Percentiles rank a stretch among this genome's conserved stretches.
phyloP scores from a whole-genome alignment of 2,329 filamentous ascomycete species.

The Cordyceps cicadae region DNA sequence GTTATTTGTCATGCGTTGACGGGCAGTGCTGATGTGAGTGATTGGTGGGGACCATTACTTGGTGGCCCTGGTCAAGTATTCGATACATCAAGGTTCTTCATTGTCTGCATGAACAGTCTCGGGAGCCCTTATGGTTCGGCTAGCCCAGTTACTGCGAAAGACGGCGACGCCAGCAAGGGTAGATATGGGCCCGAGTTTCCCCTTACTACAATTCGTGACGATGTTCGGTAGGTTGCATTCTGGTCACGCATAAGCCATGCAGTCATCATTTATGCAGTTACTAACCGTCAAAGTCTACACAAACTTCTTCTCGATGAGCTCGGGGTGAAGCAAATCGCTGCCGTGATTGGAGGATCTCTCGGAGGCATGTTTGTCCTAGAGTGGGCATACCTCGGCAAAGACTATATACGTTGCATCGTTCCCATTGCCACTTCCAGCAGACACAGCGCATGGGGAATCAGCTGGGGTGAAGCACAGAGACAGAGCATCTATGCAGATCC shows the following conservation, averaged over 20 bases:
- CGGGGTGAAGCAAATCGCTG: conserved; percentile 68
- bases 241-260: not conserved
- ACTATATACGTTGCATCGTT: conserved; percentile 73
- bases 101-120: conserved; percentile 78
- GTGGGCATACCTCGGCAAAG: conserved; percentile 83
- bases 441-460: conserved; percentile 85
- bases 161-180: conserved; percentile 65
- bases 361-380: conserved; percentile 87
- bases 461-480: conserved; percentile 80
- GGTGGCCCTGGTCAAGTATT: conserved; percentile 72
- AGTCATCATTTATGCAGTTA: not conserved
- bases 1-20: conserved; percentile 78
- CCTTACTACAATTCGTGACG: conserved; percentile 87
- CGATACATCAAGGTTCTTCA: conserved; percentile 74
- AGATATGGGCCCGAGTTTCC: conserved; percentile 94
- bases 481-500: conserved; percentile 97
- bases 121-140: conserved; percentile 80
- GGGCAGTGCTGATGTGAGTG: conserved; percentile 73
- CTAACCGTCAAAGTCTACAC: conserved; percentile 51
- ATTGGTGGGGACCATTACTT: conserved; percentile 82
- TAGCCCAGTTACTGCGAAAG: conserved; percentile 81
- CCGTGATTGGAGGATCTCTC: conserved; percentile 75
- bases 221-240: conserved; percentile 65
- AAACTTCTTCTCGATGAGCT: conserved; percentile 72
- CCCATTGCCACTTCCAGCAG: conserved; percentile 78